Base-by-base conservation (phyloP, 345 rosid genomes). In the Citrus reticulata region DNA sequence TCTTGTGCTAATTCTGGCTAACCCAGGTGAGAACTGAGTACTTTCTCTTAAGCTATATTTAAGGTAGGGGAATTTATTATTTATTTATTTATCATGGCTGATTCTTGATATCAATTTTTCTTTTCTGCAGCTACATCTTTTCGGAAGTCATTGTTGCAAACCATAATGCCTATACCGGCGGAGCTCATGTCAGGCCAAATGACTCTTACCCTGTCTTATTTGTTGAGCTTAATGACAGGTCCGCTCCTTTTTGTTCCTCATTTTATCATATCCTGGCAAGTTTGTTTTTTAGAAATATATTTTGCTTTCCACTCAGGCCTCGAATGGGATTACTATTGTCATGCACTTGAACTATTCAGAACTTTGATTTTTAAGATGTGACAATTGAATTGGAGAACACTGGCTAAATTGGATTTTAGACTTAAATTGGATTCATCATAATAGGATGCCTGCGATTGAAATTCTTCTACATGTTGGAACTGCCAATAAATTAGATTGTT, bases 111-210 rank as follows among this genome's bases (percentile, higher is more conserved):
- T 40, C 46, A 10, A n/a, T 82, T 35, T 72, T 76, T 58, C 63
- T 80, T 11, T 74, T 30, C 74, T 83, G 78, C 93, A 95, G 96
- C 93, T 64, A 91, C 98, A 30, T 93, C 96, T 77, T 95, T 88
- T 80, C 80, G 72, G 58, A 82, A 77, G 69, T 92, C 96, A 7
- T 87, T 70, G 27, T 79, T 91, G 81, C 91, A 80, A 81, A 65
- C 89, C 77, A 87, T 88, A 72, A 30, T 79, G 77, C 85, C 93
- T 77, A 37, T 93, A 62, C 78, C 1, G 4, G 49, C 85, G 68
- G 89, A 87, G 74, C 8, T 86, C 85, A 83, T 88, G 77, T 93
- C 92, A 19, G 78, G 59, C 42, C 70, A 75, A 46, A 24, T 63
- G 30, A 63, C 27, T 32, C 81, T 65, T 37, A 62, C 79, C 74